Percentiles rank a stretch among this genome's conserved stretches.
phyloP scores from a whole-genome alignment of 306 rosid species.

The Lathyrus tuberosus region DNA sequence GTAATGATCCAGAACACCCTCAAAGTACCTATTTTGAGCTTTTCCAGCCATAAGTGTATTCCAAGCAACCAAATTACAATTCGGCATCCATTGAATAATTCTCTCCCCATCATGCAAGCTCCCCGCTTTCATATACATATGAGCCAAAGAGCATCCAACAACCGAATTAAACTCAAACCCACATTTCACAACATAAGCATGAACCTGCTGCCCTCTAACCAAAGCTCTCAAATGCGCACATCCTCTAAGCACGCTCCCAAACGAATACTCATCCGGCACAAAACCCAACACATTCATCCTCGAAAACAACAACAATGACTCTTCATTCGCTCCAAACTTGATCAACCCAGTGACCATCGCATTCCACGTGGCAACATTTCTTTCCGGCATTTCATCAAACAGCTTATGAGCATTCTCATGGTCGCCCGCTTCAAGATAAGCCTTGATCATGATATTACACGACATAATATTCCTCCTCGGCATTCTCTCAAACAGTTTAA shows the following conservation, averaged over 20 bases:
- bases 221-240: conserved; percentile 77
- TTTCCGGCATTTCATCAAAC: conserved; percentile 82
- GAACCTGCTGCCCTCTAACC: conserved; percentile 68
- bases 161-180: conserved; percentile 74
- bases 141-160: conserved; percentile 85
- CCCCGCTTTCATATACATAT: conserved; percentile 90
- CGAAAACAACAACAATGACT: conserved; percentile 58
- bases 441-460: conserved; percentile 77
- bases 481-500: conserved; percentile 58
- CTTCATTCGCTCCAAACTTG: conserved; percentile 68
- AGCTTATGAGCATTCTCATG: conserved; percentile 59
- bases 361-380: conserved; percentile 86
- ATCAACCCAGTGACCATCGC: conserved; percentile 75
- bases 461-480: conserved; percentile 78
- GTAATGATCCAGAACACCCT: conserved; percentile 70
- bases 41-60: conserved; percentile 92
- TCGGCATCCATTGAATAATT: conserved; percentile 65
- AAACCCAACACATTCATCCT: conserved; percentile 68
- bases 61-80: conserved; percentile 83
- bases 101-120: conserved; percentile 72
- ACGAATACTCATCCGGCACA: conserved; percentile 73
- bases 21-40: conserved; percentile 65
- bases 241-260: conserved; percentile 83
- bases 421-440: conserved; percentile 53
- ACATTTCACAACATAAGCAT: conserved; percentile 69